Percentiles rank a stretch among this genome's conserved stretches.
Evolutionary conservation across 2,329 filamentous ascomycete genomes (phyloP).

Genomic region (Peltaster fructicola): DNA sequence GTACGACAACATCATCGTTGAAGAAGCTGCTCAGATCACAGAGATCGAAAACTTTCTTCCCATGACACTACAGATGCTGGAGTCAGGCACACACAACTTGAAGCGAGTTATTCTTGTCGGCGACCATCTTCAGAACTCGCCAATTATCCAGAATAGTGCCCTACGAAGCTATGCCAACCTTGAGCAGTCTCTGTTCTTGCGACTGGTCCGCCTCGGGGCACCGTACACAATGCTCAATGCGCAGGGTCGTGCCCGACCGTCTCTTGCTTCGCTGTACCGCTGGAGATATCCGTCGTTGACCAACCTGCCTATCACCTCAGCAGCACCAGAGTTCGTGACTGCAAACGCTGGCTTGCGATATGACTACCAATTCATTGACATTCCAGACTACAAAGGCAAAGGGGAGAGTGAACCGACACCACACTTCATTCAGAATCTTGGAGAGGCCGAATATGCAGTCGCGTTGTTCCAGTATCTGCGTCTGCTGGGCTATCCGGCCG

Average conservation of each 20-base stretch:
- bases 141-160: slow-evolving; percentile 83
- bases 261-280: slow-evolving; percentile 74
- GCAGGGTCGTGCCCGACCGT: slow-evolving; percentile 77
- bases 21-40: slow-evolving; percentile 94
- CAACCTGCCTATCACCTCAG: slow-evolving; percentile 59
- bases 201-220: slow-evolving; percentile 80
- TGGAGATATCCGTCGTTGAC: slow-evolving; percentile 78
- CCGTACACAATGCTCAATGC: slow-evolving; percentile 79
- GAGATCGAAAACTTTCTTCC: slow-evolving; percentile 96
- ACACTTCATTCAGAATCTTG: slow-evolving; percentile 91
- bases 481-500: slow-evolving; percentile 73
- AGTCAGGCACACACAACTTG: slow-evolving; percentile 56
- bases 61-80: slow-evolving; percentile 61
- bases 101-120: slow-evolving; percentile 85
- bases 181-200: slow-evolving; percentile 85
- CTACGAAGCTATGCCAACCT: slow-evolving; percentile 92
- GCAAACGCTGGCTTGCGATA: slow-evolving; percentile 87
- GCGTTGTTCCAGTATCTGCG: slow-evolving; percentile 97
- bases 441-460: slow-evolving; percentile 92
- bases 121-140: slow-evolving; percentile 92
- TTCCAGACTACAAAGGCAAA: slow-evolving; percentile 76
- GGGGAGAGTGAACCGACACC: slow-evolving; percentile 82
- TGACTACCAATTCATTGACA: slow-evolving; percentile 94
- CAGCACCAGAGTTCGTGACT: slow-evolving; percentile 49
- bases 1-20: slow-evolving; percentile 96